Evolutionary conservation across 495 filamentous ascomycete genomes (phyloP), one percentile per base, ranked within the genome.

Genomic region (Penicillium chermesinum): DNA sequence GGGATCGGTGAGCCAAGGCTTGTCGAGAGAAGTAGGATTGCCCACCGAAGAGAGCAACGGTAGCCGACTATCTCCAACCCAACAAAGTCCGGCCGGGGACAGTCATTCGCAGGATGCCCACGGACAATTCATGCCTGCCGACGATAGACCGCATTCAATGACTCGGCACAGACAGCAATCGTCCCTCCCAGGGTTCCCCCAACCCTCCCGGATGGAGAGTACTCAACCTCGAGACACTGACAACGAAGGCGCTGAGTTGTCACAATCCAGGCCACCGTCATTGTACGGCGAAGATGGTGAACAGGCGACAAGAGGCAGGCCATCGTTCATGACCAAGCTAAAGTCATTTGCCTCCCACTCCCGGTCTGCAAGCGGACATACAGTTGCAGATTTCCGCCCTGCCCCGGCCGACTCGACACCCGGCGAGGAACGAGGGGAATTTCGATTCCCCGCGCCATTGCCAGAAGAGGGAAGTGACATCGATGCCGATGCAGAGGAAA

Each of bases 401-500:
- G n/a, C 36, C 4, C 58, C 55, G 37, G 38, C 52, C 47, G 67
- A 71, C 22, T 2, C 55, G 10, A 72, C 72, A 0, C 72, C 68
- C 7, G 65, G 57, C 21, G 75, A 52, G 44, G 79, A 67, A 67
- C 76, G 63, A 41, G 78, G 69, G 43, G 80, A 78, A 40, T 73
- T 66, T 43, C 77, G 71, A 30, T 74, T 69, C 53, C 72, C 79
- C 17, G 72, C 79, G 34, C 74, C 77, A 2, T 60, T 79, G 27
- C 67, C 78, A 36, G 83, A 86, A 53, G 80, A 85, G 52, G 78
- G 74, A 1, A 85, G 82, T 45, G 83, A 84, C 55, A 84, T 82
- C 49, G 86, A 89, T 67, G 86, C 86, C 3, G 86, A 90, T 64
- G 86, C 83, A 8, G 86, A 89, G 57, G 83, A 87, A 57, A 90